Conservation (phyloP, 2,329 filamentous ascomycete genomes). For the Monilinia fructicola region DNA sequence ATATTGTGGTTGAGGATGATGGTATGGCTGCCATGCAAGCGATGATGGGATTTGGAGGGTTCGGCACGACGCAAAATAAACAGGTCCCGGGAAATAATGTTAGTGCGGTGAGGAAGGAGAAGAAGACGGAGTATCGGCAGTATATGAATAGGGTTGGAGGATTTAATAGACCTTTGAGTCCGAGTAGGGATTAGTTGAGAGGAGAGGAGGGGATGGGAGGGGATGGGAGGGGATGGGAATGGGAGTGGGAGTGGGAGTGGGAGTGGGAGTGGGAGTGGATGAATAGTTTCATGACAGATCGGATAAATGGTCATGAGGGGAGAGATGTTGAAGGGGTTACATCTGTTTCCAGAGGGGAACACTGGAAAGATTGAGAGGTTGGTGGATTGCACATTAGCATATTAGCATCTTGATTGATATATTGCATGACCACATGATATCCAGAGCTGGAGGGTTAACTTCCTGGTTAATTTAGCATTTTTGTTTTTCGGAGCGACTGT, state of each 20-base stretch:
- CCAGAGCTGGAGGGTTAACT: too few species aligned
- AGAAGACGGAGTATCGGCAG: slow-evolving; percentile 92
- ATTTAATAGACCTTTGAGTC: slow-evolving; percentile 76
- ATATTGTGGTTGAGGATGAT: slow-evolving; percentile 60
- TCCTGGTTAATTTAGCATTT: too few species aligned
- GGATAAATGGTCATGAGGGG: background rate
- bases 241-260: too few species aligned
- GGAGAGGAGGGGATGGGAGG: background rate
- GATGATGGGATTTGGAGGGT: slow-evolving; percentile 87
- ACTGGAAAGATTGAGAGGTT: background rate
- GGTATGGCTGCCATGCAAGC: slow-evolving; percentile 72
- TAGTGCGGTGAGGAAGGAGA: slow-evolving; percentile 82
- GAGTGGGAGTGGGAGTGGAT: background rate
- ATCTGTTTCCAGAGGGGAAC: background rate
- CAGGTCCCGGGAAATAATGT: slow-evolving; percentile 87
- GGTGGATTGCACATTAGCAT: background rate
- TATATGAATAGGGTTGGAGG: slow-evolving; percentile 89
- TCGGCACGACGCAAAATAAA: slow-evolving; percentile 82
- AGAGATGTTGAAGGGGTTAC: background rate
- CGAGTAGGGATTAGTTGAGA: slow-evolving; percentile 41
- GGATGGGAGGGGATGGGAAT: background rate
- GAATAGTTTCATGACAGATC: background rate
- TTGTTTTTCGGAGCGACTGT: slow-evolving; percentile 4
- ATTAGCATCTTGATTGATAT: background rate
- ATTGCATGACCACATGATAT: background rate